Conservation (phyloP, 106 monocot genomes). For the Dendrobium officinale region DNA sequence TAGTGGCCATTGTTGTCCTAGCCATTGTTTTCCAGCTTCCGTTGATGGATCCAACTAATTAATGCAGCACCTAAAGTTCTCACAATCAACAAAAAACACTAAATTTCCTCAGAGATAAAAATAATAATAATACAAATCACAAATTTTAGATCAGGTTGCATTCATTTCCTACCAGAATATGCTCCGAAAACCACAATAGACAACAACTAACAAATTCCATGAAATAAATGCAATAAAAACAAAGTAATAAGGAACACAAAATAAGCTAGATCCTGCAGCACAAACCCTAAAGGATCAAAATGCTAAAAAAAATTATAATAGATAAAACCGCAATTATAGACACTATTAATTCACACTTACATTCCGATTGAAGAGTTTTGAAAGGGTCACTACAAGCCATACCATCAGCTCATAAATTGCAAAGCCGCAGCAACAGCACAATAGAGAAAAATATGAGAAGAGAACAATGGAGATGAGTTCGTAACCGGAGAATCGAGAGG, state of each 20-base stretch:
- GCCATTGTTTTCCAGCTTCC: slow-evolving; percentile 8
- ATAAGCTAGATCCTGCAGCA: background rate
- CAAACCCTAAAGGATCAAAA: background rate
- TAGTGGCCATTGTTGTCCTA: slow-evolving; percentile 18
- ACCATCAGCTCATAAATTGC: too few species aligned
- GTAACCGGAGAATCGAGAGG: too few species aligned
- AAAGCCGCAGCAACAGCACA: too few species aligned
- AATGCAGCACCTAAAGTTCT: background rate
- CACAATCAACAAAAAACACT: background rate
- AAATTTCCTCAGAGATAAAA: background rate
- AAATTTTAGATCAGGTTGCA: background rate
- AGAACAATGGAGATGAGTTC: too few species aligned
- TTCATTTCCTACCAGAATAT: background rate
- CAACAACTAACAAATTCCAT: background rate
- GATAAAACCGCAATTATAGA: too few species aligned
- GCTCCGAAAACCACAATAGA: background rate
- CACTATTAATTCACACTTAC: too few species aligned
- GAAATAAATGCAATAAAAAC: background rate
- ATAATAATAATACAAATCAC: background rate
- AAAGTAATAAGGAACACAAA: background rate
- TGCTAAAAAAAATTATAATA: background rate
- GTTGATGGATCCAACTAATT: background rate
- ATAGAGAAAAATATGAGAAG: too few species aligned
- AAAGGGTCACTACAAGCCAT: too few species aligned
- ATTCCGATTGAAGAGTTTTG: too few species aligned